Conservation (phyloP, 2,329 filamentous ascomycete genomes). For the Neospermospora avenae region DNA sequence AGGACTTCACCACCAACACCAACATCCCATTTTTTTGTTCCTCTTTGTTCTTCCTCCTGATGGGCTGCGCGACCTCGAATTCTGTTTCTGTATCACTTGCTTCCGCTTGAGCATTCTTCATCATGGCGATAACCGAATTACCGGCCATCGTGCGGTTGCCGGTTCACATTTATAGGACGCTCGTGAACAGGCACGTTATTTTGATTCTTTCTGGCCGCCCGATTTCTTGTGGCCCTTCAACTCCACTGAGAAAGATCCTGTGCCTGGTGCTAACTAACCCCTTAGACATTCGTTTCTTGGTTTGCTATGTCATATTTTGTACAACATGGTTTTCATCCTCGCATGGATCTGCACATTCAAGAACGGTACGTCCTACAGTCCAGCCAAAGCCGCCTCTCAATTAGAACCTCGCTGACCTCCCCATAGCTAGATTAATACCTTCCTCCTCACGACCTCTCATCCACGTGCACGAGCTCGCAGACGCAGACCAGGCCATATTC, state of each 20-base stretch:
- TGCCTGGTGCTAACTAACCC: constrained; percentile 5
- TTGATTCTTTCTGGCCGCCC: background rate
- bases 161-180: constrained; percentile 29
- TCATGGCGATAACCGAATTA: constrained; percentile 13
- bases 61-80: background rate
- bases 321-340: constrained; percentile 31
- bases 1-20: background rate
- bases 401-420: constrained; percentile 1
- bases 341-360: constrained; percentile 34
- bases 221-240: background rate
- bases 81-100: background rate
- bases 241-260: background rate
- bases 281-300: constrained; percentile 31
- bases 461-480: constrained; percentile 28
- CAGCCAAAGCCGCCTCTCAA: background rate
- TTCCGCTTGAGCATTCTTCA: constrained; percentile 3
- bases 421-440: constrained; percentile 29
- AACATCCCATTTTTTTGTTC: background rate
- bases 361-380: constrained; percentile 23
- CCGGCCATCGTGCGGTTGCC: constrained; percentile 24
- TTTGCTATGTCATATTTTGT: constrained; percentile 29
- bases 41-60: background rate
- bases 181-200: constrained; percentile 26
- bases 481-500: constrained; percentile 26
- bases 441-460: constrained; percentile 29